These are phyloP conservation scores for Solanum hybrid DNA, from an alignment of 305 asterid genomes.

Conservation along the genomic window DNA sequence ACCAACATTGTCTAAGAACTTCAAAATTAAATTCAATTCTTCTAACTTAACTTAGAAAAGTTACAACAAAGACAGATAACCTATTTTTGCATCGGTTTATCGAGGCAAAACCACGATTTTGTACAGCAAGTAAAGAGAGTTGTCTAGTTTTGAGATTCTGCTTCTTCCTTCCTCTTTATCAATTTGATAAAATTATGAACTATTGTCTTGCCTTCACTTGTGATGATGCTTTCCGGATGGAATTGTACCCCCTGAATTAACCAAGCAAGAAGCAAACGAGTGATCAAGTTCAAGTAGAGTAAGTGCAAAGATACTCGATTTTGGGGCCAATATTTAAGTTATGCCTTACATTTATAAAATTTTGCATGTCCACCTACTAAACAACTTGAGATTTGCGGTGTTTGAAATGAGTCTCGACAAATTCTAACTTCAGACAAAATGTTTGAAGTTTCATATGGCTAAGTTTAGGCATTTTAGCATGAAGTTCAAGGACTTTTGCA, in stretches of 20 bases:
- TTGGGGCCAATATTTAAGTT: neutral
- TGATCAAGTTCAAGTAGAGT: neutral
- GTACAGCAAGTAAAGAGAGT: neutral
- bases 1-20: neutral
- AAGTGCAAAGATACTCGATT: neutral
- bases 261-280: neutral
- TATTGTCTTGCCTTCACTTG: constrained; percentile 60
- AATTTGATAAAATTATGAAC: constrained; percentile 59
- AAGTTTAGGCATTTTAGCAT: neutral
- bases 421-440: neutral
- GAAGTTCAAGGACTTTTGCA: neutral
- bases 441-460: neutral
- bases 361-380: neutral
- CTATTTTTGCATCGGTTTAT: neutral
- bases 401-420: neutral
- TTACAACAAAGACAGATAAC: neutral
- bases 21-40: neutral
- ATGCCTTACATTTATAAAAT: neutral
- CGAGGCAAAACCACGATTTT: neutral
- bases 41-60: neutral
- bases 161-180: constrained; percentile 68
- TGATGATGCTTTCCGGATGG: constrained; percentile 84
- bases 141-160: constrained; percentile 24
- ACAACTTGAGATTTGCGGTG: neutral
- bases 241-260: constrained; percentile 73